Base-by-base conservation (phyloP, 2,329 filamentous ascomycete species). In the Pyrenophora tritici-repentis region DNA sequence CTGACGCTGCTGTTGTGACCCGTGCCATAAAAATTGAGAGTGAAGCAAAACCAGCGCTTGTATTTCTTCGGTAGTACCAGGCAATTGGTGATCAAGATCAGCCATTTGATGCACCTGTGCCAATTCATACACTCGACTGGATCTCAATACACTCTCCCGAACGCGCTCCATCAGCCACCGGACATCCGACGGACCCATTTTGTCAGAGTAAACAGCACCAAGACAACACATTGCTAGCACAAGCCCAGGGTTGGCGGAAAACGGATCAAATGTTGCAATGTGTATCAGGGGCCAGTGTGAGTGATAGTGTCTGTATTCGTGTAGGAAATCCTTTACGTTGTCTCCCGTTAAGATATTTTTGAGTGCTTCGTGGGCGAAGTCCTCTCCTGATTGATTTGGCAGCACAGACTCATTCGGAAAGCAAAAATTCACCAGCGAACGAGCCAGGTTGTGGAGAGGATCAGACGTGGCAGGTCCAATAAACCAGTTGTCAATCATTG, bases 201-300 rank as follows among this genome's bases (percentile, higher is more conserved):
- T 80, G 46, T 87, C 81, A 43, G 88, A 89, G 72, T 91, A 91
- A 50, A 89, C 88, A 34, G 88, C 87, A 32, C 88, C 88, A 62
- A 89, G 80, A 68, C 86, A 89, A 64, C 88, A 85, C 79, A 91
- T 88, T 55, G 81, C 81, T 53, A 88, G 79, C 42, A 89, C 76
- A 54, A 91, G 79, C 58, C 86, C 85, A 53, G 86, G 84, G 68
- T 87, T 85, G 39, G 85, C 83, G 55, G 86, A 81, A 55, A 82
- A 78, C 45, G 88, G 81, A 65, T 85, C 82, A 73, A 91, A 89
- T 7, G 87, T 88, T 31, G 87, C 82, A 69, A 87, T 80, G 66
- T 91, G 87, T 44, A 91, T 80, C 59, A 89, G 80, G 16, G 87
- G 85, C 76, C 89, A 89, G 71, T 91, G 88, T 54, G 83, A 81